These are phyloP conservation scores for Phytophthora hybrid DNA, from an alignment of 352 stramenopile genomes.

Conservation along the genomic window DNA sequence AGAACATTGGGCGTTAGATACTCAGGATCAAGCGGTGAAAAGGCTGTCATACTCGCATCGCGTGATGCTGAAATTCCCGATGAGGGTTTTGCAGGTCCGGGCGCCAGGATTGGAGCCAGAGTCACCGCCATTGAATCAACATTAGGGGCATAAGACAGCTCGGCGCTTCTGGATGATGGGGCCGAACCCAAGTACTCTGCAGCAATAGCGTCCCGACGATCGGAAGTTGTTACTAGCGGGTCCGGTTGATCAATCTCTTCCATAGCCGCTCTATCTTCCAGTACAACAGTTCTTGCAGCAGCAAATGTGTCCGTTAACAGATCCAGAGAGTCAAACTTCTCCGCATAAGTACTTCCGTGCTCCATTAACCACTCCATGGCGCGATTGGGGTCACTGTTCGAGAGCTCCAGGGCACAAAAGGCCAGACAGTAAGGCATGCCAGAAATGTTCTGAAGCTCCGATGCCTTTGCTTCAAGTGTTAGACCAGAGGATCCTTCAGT, in stretches of 20 bases:
- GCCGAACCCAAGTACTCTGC: constrained; percentile 33
- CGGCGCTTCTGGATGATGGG: constrained; percentile 18
- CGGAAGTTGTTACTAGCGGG: constrained; percentile 52
- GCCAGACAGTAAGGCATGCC: constrained; percentile 75
- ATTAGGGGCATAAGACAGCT: constrained; percentile 41
- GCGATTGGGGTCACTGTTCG: constrained; percentile 81
- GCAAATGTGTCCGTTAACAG: constrained; percentile 61
- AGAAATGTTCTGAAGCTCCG: constrained; percentile 80
- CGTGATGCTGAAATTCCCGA: constrained; percentile 4
- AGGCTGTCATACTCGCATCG: constrained; percentile 48
- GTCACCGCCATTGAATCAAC: constrained; percentile 82
- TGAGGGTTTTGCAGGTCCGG: constrained; percentile 41
- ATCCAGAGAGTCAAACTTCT: constrained; percentile 58
- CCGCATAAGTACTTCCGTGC: constrained; percentile 66
- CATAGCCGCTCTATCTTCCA: constrained; percentile 72
- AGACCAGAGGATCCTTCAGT: constrained; percentile 24
- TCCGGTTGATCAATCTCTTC: constrained; percentile 85
- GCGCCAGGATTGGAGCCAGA: constrained; percentile 79
- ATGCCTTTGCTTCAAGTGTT: constrained; percentile 67
- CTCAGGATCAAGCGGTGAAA: constrained; percentile 70
- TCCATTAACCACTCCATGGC: constrained; percentile 92
- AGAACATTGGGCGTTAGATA: constrained; percentile 82
- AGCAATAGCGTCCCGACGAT: constrained; percentile 25
- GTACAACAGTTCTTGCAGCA: constrained; percentile 48
- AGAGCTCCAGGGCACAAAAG: constrained; percentile 77